Percentiles rank a stretch among this genome's conserved stretches.
phyloP scores from a whole-genome alignment of 176 grass and related monocot genomes.

The Chrysopogon serrulatus region DNA sequence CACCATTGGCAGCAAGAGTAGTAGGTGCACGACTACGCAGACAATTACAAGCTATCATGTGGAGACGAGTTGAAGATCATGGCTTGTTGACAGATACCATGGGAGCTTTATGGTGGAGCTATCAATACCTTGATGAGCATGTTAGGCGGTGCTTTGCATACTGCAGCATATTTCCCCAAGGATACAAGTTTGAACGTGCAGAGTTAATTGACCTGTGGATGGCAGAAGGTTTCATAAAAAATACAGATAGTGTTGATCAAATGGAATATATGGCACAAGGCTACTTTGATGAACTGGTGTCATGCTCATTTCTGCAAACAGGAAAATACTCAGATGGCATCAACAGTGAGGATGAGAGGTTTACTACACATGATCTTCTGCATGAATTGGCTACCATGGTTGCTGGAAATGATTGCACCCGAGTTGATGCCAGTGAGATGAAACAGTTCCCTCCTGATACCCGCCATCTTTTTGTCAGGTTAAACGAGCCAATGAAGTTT shows the following conservation, averaged over 20 bases:
- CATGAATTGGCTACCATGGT: constrained; percentile 8
- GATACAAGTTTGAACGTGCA: background rate
- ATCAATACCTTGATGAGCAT: background rate
- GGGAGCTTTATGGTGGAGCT: constrained; percentile 23
- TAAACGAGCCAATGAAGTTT: background rate
- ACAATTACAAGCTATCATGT: too few relatives aligned
- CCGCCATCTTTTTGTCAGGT: constrained; percentile 23
- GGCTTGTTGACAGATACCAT: too few relatives aligned
- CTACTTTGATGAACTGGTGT: constrained; percentile 22
- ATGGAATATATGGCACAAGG: background rate
- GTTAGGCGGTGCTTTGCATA: constrained; percentile 32
- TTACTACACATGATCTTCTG: constrained; percentile 24
- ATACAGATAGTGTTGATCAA: background rate
- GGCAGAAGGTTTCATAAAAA: constrained; percentile 29
- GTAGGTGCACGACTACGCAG: too few relatives aligned
- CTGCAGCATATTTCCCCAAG: constrained; percentile 22
- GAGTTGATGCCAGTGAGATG: background rate
- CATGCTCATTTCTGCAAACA: constrained; percentile 30
- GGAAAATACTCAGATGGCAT: too few relatives aligned
- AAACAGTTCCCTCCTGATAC: too few relatives aligned
- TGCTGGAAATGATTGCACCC: background rate
- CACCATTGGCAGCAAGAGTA: too few relatives aligned
- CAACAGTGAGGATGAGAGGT: background rate
- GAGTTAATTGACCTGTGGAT: constrained; percentile 32
- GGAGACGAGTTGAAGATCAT: too few relatives aligned